Base-by-base conservation (phyloP, 1,284 basidiomycete species). In the Naganishia liquefaciens region DNA sequence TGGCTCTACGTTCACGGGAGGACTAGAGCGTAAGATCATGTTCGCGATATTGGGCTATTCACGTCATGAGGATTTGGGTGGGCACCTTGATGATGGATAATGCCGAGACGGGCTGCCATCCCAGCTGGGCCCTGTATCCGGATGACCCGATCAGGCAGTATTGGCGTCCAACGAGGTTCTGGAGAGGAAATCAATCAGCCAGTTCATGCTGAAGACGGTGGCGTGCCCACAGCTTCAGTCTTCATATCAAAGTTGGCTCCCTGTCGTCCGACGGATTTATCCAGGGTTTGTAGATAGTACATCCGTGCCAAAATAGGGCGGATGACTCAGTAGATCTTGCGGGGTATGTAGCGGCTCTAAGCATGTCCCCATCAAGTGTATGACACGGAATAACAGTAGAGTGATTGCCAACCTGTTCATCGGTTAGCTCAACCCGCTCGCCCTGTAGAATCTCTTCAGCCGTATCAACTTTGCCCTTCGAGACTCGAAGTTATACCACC, bases 231-330 rank as follows among this genome's bases (percentile, higher is more conserved):
- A 19, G 55, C 55, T 33, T 60, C 55, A 17, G 43, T 47, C 21
- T 50, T 60, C 55, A 60, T 60, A 11, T 44, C 55, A 49, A 60
- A 60, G 33, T 47, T 60, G 39, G 55, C 55, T 2, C 44, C 54
- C 21, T 54, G 43, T 11, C 65, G 57, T 13, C 65, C 60, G 21
- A 73, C 69, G 2, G 69, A 70, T 67, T 77, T 77, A 70, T 77
- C 76, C 37, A 77, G 68, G 57, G 75, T 75, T 54, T 76, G 74
- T 7, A 75, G 50, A 54, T 74, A 72, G 66, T 74, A 75, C 19
- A 75, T 64, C 72, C 74, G 75, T 54, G 71, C 69, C 39, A 76
- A 69, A 23, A 76, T 65, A 11, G 72, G 30, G 11, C 74, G 65
- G 17, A 65, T 49, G 15, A 33, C 37, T 47, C 21, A 39, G 55